These are phyloP conservation scores for Podospora tetraspora DNA, from an alignment of 495 filamentous ascomycete genomes.

Conservation along the genomic window DNA sequence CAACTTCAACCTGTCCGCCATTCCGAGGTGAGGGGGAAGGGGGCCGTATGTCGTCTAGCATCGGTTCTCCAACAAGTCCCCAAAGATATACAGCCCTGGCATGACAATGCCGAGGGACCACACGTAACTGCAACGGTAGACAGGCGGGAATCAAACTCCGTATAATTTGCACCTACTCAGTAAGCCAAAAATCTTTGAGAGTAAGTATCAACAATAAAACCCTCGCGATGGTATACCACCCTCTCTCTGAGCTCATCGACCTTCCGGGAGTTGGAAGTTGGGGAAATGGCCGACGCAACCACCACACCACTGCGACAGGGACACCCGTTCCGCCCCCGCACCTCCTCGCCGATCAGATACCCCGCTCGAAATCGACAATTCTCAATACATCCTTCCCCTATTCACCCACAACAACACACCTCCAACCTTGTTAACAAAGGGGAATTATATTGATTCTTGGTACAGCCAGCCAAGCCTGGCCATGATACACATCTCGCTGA, in stretches of 20 bases:
- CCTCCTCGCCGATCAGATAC: not conserved
- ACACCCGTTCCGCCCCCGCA: not conserved
- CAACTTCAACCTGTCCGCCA: not conserved
- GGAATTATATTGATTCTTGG: not conserved
- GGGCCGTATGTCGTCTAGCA: conserved; percentile 3
- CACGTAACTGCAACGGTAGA: not conserved
- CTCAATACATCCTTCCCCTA: not conserved
- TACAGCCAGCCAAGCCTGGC: not conserved
- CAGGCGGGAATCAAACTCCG: not conserved
- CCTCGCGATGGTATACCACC: not conserved
- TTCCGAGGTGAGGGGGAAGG: conserved; percentile 2
- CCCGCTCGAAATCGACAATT: not conserved
- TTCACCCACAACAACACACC: not conserved
- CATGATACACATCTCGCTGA: not conserved
- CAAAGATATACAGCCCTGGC: not conserved
- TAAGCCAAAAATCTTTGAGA: not conserved
- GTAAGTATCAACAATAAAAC: not conserved
- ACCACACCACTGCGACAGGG: not conserved
- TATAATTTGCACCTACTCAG: not conserved
- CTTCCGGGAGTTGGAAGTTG: not conserved
- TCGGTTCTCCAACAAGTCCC: conserved; percentile 9
- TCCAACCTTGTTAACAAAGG: not conserved
- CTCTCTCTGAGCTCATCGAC: not conserved
- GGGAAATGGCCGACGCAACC: not conserved
- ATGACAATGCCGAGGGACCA: not conserved